Evolutionary conservation across 805 yeast genomes (phyloP).

Genomic region (Yamadazyma phyllophila): DNA sequence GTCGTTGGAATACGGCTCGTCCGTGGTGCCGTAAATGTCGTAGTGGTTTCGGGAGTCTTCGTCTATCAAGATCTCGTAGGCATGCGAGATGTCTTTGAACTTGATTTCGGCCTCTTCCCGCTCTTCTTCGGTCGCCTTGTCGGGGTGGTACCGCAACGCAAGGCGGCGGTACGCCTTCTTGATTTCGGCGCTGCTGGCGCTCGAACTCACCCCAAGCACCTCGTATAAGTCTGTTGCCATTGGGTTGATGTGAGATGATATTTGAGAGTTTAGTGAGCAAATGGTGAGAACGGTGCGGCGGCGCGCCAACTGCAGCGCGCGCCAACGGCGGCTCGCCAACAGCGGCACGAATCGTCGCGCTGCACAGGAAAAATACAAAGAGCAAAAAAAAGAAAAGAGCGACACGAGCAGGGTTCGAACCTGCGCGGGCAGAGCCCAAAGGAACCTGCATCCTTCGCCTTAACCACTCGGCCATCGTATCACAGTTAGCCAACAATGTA

Average conservation of each 20-base stretch:
- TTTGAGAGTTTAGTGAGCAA: not conserved
- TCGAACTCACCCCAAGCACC: constrained; percentile 40
- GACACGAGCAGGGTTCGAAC: constrained; percentile 80
- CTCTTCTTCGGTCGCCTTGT: constrained; percentile 68
- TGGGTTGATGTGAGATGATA: not conserved
- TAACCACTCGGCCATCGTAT: constrained; percentile 74
- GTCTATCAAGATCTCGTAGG: constrained; percentile 80
- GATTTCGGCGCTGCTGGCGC: constrained; percentile 50
- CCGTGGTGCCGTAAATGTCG: constrained; percentile 52
- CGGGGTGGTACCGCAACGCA: constrained; percentile 71
- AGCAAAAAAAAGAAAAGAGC: constrained; percentile 32
- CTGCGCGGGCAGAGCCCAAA: constrained; percentile 78
- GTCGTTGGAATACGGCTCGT: constrained; percentile 23
- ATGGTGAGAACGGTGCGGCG: not conserved
- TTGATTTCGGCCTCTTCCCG: constrained; percentile 69
- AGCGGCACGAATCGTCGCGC: not conserved
- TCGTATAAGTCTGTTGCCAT: constrained; percentile 34
- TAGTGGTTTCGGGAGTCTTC: constrained; percentile 58
- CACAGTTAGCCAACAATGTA: constrained; percentile 6
- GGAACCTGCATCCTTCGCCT: constrained; percentile 75
- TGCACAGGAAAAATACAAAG: constrained; percentile 5
- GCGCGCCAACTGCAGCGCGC: too few relatives aligned
- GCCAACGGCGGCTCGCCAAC: too few relatives aligned
- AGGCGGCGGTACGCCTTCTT: constrained; percentile 65
- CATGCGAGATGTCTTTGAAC: constrained; percentile 82